Percentiles rank a stretch among this genome's conserved stretches.
Conservation (phyloP, 345 rosid species). For the Eucalyptus melliodora region DNA sequence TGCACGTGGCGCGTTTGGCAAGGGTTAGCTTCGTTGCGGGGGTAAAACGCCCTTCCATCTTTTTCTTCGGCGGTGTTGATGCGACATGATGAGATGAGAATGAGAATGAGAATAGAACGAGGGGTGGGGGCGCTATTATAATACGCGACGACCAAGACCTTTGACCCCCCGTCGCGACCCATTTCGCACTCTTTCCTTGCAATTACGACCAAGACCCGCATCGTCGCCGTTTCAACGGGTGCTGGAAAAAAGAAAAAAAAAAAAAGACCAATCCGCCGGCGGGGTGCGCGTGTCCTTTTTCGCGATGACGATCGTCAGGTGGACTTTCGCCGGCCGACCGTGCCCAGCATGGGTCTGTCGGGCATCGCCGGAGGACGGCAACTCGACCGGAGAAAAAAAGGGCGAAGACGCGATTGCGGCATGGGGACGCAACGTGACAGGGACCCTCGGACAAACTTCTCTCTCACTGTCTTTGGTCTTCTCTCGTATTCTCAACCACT, state of each 20-base stretch:
- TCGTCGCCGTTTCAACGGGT: background rate
- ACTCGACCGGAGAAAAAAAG: background rate
- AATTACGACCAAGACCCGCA: background rate
- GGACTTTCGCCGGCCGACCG: background rate
- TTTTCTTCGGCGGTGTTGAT: too few relatives aligned
- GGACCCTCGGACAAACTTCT: background rate
- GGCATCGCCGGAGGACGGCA: background rate
- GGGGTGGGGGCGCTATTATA: too few relatives aligned
- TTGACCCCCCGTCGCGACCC: background rate
- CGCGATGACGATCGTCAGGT: background rate
- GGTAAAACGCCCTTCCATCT: fast-evolving
- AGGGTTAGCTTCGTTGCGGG: background rate
- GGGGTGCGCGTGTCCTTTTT: background rate
- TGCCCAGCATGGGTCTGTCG: background rate
- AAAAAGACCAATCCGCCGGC: background rate
- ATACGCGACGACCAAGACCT: too few relatives aligned
- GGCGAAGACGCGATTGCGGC: background rate
- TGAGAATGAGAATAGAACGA: too few relatives aligned
- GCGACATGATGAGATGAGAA: too few relatives aligned
- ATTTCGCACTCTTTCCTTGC: background rate
- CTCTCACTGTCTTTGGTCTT: background rate
- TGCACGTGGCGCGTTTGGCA: background rate
- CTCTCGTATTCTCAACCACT: background rate
- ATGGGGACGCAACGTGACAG: background rate
- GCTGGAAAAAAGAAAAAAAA: too few relatives aligned